Percentiles rank a stretch among this genome's conserved stretches.
These are phyloP conservation scores for Nicotiana noctiflora DNA, from an alignment of 257 asterid genomes.

Conservation along the genomic window DNA sequence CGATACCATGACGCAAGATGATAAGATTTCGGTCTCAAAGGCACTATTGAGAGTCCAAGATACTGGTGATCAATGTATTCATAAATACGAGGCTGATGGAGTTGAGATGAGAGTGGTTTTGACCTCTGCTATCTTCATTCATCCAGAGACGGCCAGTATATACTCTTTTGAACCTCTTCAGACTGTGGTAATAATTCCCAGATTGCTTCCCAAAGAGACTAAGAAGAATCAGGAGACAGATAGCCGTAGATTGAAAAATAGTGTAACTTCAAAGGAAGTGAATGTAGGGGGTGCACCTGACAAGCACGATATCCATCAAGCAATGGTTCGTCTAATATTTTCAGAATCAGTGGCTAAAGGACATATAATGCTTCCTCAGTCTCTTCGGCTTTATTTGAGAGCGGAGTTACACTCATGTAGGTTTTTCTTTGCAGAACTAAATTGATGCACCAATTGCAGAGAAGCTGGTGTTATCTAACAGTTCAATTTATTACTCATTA, in stretches of 20 bases:
- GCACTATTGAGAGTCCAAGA: conserved; percentile 81
- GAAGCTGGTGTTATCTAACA: neutral
- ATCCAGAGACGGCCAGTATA: conserved; percentile 81
- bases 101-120: conserved; percentile 52
- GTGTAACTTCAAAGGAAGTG: conserved; percentile 44
- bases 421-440: conserved; percentile 30
- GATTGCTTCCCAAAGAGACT: conserved; percentile 34
- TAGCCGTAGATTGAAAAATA: conserved; percentile 30
- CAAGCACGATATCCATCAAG: conserved; percentile 30
- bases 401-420: conserved; percentile 77
- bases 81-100: conserved; percentile 44
- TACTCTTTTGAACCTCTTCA: conserved; percentile 54
- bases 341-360: conserved; percentile 84
- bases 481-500: neutral
- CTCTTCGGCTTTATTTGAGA: conserved; percentile 85
- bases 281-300: conserved; percentile 28
- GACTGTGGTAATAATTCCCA: conserved; percentile 54
- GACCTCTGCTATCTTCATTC: conserved; percentile 67
- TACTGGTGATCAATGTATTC: conserved; percentile 36
- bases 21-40: conserved; percentile 33
- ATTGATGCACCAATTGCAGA: conserved; percentile 6
- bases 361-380: conserved; percentile 74
- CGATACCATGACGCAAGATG: conserved; percentile 32
- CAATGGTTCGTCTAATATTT: conserved; percentile 44
- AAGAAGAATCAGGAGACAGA: conserved; percentile 31